These are phyloP conservation scores for Phytophthora capsici DNA, from an alignment of 352 stramenopile genomes.

Conservation along the genomic window DNA sequence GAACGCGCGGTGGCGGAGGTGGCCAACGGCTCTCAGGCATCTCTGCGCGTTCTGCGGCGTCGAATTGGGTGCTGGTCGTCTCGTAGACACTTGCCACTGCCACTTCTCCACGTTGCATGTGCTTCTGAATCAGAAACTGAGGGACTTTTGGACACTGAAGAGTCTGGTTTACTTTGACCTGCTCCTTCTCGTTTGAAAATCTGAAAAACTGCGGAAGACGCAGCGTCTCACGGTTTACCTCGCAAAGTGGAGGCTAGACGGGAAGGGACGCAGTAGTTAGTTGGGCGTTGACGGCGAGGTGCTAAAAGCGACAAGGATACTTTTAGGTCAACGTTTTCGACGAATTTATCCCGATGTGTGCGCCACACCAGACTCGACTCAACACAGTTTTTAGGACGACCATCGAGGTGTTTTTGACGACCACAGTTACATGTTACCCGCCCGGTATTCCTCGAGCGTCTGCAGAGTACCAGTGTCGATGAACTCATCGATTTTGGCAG, in stretches of 20 bases:
- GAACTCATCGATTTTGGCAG: slow-evolving; percentile 88
- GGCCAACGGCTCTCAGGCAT: slow-evolving; percentile 19
- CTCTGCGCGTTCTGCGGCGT: slow-evolving; percentile 7
- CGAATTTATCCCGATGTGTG: too few relatives aligned
- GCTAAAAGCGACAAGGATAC: slow-evolving; percentile 14
- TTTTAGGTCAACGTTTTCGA: slow-evolving; percentile 18
- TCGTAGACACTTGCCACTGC: slow-evolving; percentile 43
- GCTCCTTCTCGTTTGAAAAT: slow-evolving; percentile 34
- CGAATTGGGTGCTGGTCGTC: slow-evolving; percentile 30
- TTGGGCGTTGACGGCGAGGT: slow-evolving; percentile 14
- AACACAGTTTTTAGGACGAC: background rate
- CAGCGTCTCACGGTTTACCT: background rate
- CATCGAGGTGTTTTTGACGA: slow-evolving; percentile 9
- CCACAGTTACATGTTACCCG: slow-evolving; percentile 75
- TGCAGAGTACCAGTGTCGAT: slow-evolving; percentile 81
- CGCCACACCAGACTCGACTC: too few relatives aligned
- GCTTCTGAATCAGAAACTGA: slow-evolving; percentile 18
- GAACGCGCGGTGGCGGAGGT: slow-evolving; percentile 3
- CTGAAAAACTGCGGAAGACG: slow-evolving; percentile 17
- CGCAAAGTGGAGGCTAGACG: slow-evolving; percentile 5
- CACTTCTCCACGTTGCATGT: slow-evolving; percentile 50
- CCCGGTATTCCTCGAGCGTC: slow-evolving; percentile 85
- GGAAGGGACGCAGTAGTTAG: slow-evolving; percentile 23
- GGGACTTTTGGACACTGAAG: background rate
- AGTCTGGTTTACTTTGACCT: background rate